These are phyloP conservation scores for Gaultheria prostrata DNA, from an alignment of 148 eudicot genomes.

Conservation along the genomic window DNA sequence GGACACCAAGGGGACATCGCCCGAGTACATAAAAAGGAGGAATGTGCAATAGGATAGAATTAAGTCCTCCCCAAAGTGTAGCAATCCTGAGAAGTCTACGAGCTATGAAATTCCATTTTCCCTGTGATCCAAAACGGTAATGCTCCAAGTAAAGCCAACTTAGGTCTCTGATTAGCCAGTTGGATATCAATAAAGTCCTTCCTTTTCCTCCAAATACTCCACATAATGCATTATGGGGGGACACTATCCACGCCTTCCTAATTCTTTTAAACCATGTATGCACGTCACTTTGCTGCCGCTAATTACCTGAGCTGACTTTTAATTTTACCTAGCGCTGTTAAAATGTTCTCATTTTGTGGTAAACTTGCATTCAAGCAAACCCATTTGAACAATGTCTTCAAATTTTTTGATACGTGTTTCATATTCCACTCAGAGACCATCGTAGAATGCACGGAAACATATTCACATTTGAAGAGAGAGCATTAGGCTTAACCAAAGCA, in stretches of 20 bases:
- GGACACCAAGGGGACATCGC: neutral
- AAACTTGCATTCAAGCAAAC: neutral
- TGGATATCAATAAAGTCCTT: neutral
- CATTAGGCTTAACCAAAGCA: neutral
- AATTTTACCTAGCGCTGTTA: neutral
- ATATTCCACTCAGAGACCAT: neutral
- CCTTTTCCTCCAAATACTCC: neutral
- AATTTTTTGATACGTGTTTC: neutral
- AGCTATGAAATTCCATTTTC: neutral
- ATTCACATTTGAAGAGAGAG: neutral
- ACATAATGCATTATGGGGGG: neutral
- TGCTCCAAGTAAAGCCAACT: too few species aligned
- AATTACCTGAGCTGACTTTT: neutral
- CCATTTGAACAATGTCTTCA: neutral
- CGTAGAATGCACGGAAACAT: neutral
- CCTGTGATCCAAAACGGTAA: neutral
- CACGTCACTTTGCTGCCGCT: neutral
- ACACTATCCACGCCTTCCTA: neutral
- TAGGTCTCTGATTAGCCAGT: neutral
- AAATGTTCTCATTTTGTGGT: neutral
- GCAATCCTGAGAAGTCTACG: neutral
- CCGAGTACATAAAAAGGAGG: neutral
- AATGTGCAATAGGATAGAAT: neutral
- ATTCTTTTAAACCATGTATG: neutral
- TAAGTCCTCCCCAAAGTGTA: neutral